Conservation (phyloP, 1,284 basidiomycete species). For the Filobasidium uniguttulatum region DNA sequence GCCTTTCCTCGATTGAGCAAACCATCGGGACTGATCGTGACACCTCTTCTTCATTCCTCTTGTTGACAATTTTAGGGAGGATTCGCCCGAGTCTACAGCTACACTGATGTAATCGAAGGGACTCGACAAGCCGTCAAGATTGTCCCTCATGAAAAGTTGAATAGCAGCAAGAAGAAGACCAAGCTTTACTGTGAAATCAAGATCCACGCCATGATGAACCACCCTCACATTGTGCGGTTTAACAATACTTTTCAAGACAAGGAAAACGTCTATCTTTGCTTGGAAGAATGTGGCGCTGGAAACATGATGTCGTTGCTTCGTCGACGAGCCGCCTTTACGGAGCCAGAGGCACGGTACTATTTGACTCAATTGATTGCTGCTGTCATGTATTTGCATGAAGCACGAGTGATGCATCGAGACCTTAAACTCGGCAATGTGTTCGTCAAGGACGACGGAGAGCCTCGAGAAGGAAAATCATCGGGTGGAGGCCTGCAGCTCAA, state of each 20-base stretch:
- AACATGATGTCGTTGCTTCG: constrained; percentile 78
- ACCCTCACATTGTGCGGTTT: constrained; percentile 87
- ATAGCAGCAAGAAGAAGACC: constrained; percentile 82
- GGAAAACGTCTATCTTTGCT: constrained; percentile 91
- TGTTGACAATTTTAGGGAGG: constrained; percentile 49
- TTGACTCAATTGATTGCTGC: constrained; percentile 90
- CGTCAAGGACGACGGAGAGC: constrained; percentile 51
- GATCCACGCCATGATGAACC: constrained; percentile 80
- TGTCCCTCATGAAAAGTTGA: constrained; percentile 65
- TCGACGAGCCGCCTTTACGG: constrained; percentile 71
- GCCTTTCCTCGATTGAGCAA: no score
- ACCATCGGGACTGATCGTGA: no score
- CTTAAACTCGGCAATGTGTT: constrained; percentile 93
- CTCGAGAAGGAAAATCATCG: constrained; percentile 30
- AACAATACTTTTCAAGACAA: constrained; percentile 91
- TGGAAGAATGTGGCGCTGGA: constrained; percentile 83
- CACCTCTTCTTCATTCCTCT: neutral
- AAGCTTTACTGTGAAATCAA: constrained; percentile 99
- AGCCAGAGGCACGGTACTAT: constrained; percentile 84
- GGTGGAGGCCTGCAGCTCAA: constrained; percentile 99
- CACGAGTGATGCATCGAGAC: constrained; percentile 87
- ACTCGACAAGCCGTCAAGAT: constrained; percentile 72
- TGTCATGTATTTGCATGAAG: constrained; percentile 92
- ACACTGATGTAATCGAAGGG: constrained; percentile 51
- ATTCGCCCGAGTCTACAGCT: constrained; percentile 80